Percentiles rank a stretch among this genome's conserved stretches.
These are phyloP conservation scores for Auriculariales sp. DNA, from an alignment of 768 basidiomycete genomes.

Conservation along the genomic window DNA sequence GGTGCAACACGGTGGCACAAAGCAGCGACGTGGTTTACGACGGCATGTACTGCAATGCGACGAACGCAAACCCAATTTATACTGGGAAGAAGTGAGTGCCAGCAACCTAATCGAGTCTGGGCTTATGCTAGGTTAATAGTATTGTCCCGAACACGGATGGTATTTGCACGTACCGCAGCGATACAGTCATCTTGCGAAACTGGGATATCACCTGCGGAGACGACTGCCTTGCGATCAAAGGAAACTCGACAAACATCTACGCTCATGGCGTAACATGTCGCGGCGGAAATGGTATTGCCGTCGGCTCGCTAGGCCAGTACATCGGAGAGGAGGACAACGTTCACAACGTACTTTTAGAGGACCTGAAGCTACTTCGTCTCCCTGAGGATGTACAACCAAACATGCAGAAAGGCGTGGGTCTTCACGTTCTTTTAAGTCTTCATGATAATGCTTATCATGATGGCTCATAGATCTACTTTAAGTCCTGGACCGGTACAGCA, in stretches of 20 bases:
- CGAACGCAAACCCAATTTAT: constrained; percentile 36
- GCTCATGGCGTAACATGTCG: constrained; percentile 35
- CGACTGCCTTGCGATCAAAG: constrained; percentile 51
- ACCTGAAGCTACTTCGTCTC: constrained; percentile 35
- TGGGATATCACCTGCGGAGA: constrained; percentile 52
- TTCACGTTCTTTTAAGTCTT: background rate
- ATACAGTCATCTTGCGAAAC: constrained; percentile 31
- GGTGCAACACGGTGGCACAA: constrained; percentile 42
- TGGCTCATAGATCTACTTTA: constrained; percentile 37
- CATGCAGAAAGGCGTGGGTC: constrained; percentile 33
- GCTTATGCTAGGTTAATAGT: constrained; percentile 13
- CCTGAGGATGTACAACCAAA: constrained; percentile 36
- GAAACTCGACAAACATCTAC: constrained; percentile 39
- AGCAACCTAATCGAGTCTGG: background rate
- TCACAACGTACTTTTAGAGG: constrained; percentile 32
- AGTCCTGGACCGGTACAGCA: constrained; percentile 37
- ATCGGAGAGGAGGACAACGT: constrained; percentile 37
- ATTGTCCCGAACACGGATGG: constrained; percentile 50
- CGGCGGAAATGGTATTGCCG: constrained; percentile 47
- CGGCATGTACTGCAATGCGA: constrained; percentile 43
- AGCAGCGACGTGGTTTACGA: constrained; percentile 36
- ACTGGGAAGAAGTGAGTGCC: constrained; percentile 31
- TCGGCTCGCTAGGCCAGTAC: constrained; percentile 47
- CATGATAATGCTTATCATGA: background rate
- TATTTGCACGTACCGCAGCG: constrained; percentile 43